These are phyloP conservation scores for Nothophoma quercina DNA, from an alignment of 2,329 filamentous ascomycete species.

Conservation along the genomic window DNA sequence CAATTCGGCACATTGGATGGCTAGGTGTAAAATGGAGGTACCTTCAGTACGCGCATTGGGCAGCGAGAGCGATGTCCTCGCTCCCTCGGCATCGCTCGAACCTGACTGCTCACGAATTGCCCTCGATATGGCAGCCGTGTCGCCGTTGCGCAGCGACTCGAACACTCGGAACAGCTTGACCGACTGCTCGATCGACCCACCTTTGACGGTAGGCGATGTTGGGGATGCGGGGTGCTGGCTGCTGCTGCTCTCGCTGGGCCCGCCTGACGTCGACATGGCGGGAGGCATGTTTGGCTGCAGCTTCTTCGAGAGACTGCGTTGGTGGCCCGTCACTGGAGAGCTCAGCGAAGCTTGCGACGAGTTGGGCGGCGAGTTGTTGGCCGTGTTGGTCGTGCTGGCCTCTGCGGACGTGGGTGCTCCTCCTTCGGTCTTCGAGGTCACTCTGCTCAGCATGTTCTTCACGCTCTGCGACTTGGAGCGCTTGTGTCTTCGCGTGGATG, in stretches of 20 bases:
- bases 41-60: constrained; percentile 67
- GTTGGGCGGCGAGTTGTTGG: constrained; percentile 26
- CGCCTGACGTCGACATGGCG: constrained; percentile 33
- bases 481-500: constrained; percentile 48
- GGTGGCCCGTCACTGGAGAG: constrained; percentile 35
- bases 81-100: constrained; percentile 59
- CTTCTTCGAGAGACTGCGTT: constrained; percentile 39
- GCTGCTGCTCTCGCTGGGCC: constrained; percentile 14
- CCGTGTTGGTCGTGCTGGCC: constrained; percentile 19
- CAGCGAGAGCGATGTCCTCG: constrained; percentile 58
- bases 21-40: constrained; percentile 89
- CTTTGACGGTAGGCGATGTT: constrained; percentile 43
- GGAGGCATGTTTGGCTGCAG: constrained; percentile 40
- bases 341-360: constrained; percentile 36
- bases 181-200: constrained; percentile 79
- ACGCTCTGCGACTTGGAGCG: constrained; percentile 51
- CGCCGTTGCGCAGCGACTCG: constrained; percentile 87
- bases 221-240: constrained; percentile 28
- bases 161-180: constrained; percentile 94
- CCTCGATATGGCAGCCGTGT: constrained; percentile 88
- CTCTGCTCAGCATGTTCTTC: constrained; percentile 47
- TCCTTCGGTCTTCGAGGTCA: constrained; percentile 46
- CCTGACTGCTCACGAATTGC: constrained; percentile 72
- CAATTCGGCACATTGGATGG: constrained; percentile 92
- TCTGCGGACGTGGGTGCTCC: constrained; percentile 26